Percentiles rank a stretch among this genome's conserved stretches.
These are phyloP conservation scores for Cardiosporidium cionae DNA, from an alignment of 169 alveolate species.

Conservation along the genomic window DNA sequence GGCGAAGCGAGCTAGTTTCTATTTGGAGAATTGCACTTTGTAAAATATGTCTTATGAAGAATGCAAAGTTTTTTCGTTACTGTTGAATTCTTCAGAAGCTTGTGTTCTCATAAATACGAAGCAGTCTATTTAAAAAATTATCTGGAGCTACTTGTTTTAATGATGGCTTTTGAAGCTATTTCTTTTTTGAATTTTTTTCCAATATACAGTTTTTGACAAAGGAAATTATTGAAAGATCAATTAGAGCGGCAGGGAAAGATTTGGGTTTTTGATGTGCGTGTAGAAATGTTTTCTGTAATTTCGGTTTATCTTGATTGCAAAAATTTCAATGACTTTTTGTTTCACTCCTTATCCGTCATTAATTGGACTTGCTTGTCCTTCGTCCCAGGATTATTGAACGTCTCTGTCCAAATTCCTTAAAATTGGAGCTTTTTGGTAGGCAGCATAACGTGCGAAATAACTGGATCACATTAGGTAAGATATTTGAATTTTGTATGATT, in stretches of 20 bases:
- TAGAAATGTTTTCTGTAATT: neutral
- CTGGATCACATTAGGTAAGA: constrained; percentile 86
- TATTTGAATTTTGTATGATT: constrained; percentile 39
- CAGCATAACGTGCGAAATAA: constrained; percentile 82
- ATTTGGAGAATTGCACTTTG: neutral
- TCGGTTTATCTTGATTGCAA: neutral
- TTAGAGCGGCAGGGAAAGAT: neutral
- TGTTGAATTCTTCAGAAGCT: too few species aligned
- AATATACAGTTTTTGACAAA: too few species aligned
- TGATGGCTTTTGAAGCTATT: too few species aligned
- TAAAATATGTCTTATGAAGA: neutral
- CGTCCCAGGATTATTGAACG: constrained; percentile 73
- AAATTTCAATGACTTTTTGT: too few species aligned
- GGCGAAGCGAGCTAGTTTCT: neutral
- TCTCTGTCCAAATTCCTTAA: constrained; percentile 82
- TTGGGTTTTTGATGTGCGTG: too few species aligned
- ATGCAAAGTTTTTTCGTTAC: neutral
- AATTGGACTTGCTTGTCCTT: neutral
- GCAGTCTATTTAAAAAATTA: too few species aligned
- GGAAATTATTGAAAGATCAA: too few species aligned
- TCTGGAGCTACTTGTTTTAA: too few species aligned
- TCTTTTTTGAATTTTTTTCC: too few species aligned
- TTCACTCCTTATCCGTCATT: too few species aligned
- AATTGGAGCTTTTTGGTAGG: constrained; percentile 86
- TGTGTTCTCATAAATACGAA: too few species aligned